Base-by-base conservation (phyloP, 2,329 filamentous ascomycete genomes). In the Hymenoscyphus repandus region DNA sequence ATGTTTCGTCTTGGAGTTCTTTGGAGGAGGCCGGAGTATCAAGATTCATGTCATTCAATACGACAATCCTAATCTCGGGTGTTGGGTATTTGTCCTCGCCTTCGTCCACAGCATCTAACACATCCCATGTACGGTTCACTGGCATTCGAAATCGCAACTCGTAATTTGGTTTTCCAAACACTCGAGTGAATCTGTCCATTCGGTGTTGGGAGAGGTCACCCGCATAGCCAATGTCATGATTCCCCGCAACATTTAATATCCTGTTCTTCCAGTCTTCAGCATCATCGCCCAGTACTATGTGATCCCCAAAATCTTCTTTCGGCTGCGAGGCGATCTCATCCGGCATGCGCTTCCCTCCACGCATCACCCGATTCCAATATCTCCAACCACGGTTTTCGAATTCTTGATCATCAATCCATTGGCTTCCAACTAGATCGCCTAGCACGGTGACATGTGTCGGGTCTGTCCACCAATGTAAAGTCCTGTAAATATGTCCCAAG, bases 141-240 rank as follows among this genome's bases (percentile, higher is more conserved):
- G 80, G 77, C 53, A 86, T 66, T 67, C 79, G 78, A 64, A 82
- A 97, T 32, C 85, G 80, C 10, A 95, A 77, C 64, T 95, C 90
- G 77, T 95, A 99, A 67, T 97, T 95, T 15, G 88, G 82, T 57
- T 83, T 88, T 50, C 93, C 93, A 71, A 95, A 99, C 1, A 80
- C 79, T 18, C 78, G 76, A 70, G 96, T 90, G 65, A 97, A 99
- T 1, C 93, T 80, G 27, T 80, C 74, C 49, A 96, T 75, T 3
- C 90, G 82, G 54, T 82, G 76, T n/a, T 77, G 71, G 37, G 86
- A 90, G 54, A 97, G 77, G 68, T 99, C 93, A 2, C 93, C 93
- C 0, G 91, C 90, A 66, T 99, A 99, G 32, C 93, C 93, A 63
- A 99, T 85, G 68, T 99, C 93, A 66, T 99, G 93, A 64, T 99